Conservation (phyloP, 1,284 basidiomycete genomes). For the Melampsora americana region DNA sequence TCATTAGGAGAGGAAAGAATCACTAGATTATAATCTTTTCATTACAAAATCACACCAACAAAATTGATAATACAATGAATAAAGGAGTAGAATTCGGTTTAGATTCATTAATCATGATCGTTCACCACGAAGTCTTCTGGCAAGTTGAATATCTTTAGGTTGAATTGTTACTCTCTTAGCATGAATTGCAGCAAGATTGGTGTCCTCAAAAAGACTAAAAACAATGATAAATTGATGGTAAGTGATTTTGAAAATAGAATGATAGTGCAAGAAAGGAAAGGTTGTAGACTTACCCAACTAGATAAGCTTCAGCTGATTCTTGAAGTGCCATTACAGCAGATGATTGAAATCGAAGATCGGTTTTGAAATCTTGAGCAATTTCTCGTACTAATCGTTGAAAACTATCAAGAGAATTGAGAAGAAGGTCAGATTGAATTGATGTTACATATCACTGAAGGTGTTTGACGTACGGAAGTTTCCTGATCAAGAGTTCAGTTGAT, state of each 20-base stretch:
- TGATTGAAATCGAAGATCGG: constrained; percentile 76
- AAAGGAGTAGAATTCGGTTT: not conserved
- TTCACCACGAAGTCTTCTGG: constrained; percentile 64
- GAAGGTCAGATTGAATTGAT: not conserved
- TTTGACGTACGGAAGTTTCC: constrained; percentile 50
- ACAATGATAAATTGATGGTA: not conserved
- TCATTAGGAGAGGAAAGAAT: too few relatives aligned
- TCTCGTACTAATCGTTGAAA: constrained; percentile 60
- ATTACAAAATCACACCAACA: too few relatives aligned
- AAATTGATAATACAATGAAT: not conserved
- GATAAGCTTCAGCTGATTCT: constrained; percentile 90
- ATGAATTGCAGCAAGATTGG: constrained; percentile 49
- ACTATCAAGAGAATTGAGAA: constrained; percentile 29
- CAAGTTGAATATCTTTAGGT: constrained; percentile 68
- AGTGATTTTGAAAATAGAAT: not conserved
- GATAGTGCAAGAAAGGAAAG: not conserved
- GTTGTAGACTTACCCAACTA: constrained; percentile 58
- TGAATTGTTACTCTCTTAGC: constrained; percentile 60
- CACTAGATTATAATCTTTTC: too few relatives aligned
- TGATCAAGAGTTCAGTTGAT: constrained; percentile 52
- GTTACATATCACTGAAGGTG: not conserved
- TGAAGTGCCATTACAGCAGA: constrained; percentile 80
- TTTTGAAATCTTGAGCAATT: constrained; percentile 67
- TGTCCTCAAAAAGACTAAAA: constrained; percentile 54
- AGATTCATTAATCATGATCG: constrained; percentile 38